phyloP scores from a whole-genome alignment of 1,284 basidiomycete genomes.

The Cryptococcus neoformans region DNA sequence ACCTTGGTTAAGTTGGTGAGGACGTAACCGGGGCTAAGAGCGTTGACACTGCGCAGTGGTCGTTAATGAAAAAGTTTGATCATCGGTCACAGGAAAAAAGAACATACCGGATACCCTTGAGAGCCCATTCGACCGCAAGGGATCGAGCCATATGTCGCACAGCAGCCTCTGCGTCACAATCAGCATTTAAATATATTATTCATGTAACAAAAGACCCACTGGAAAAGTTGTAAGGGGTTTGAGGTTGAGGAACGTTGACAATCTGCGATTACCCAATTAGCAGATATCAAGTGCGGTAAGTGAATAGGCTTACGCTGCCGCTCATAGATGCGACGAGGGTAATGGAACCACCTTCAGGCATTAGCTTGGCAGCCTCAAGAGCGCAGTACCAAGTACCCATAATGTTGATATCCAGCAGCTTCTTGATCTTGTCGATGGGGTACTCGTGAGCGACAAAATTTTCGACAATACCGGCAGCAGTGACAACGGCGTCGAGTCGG shows the following conservation, averaged over 20 bases:
- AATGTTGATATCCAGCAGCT: constrained; percentile 88
- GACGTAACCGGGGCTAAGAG: constrained; percentile 65
- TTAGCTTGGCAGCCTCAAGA: constrained; percentile 74
- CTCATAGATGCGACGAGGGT: constrained; percentile 89
- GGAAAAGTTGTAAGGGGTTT: constrained; percentile 96
- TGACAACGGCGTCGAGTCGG: constrained; percentile 79
- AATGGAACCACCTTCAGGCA: constrained; percentile 68
- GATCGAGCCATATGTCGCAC: constrained; percentile 54
- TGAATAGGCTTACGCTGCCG: constrained; percentile 61
- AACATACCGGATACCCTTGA: constrained; percentile 49
- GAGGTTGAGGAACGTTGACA: constrained; percentile 81
- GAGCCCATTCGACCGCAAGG: constrained; percentile 58
- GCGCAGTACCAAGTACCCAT: constrained; percentile 91
- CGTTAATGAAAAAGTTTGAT: not conserved
- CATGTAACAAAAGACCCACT: constrained; percentile 35
- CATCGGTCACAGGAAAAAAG: not conserved
- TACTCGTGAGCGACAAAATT: constrained; percentile 91
- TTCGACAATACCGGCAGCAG: constrained; percentile 87
- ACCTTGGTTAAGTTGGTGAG: constrained; percentile 79
- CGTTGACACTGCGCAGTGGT: constrained; percentile 43
- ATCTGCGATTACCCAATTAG: constrained; percentile 55
- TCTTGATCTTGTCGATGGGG: constrained; percentile 75
- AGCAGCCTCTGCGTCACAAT: constrained; percentile 33
- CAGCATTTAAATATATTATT: constrained; percentile 8
- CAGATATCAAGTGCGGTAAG: not conserved